Base-by-base conservation (phyloP, 2,329 filamentous ascomycete species). In the Neurospora sp. region DNA sequence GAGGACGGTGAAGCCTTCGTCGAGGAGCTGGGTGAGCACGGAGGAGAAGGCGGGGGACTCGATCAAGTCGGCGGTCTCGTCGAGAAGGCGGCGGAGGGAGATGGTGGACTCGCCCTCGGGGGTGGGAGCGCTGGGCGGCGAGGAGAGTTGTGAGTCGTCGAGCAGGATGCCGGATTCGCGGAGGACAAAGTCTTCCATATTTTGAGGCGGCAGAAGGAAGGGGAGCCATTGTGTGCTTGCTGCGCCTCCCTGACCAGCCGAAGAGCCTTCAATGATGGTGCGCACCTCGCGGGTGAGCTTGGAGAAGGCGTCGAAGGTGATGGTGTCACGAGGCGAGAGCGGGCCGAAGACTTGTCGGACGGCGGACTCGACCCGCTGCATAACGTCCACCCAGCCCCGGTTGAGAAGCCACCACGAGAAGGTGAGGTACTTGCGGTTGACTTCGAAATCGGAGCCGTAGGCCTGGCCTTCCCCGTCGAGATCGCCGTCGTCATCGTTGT, bases 401-500 rank as follows among this genome's bases (percentile, higher is more conserved):
- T 99, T 95, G 67, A 99, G 84, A 66, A 99, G 83, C 94, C 95
- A 99, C 96, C 96, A 99, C 81, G 93, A 97, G 79, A 98, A 97
- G 52, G 94, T 96, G 67, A 99, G 85, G 78, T 98, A 99, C 77
- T 92, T 92, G 75, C 94, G 87, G 80, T 99, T 99, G 40, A 93
- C 97, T 79, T 97, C 94, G 75, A 97, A 97, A 80, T 99, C 96
- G 79, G 92, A 95, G 66, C 93, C 93, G 78, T 96, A 93, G 4
- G 89, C 87, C 75, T 94, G 91, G 69, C 95, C 92, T 19, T 87
- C 84, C 76, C 91, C 91, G 78, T 96, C 93, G 78, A 97, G 93
- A 78, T 97, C 95, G 76, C 91, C 91, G 78, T 96, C 93, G 78
- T 97, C 94, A 78, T 97, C 95, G 77, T 96, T 90, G 79, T 98